Evolutionary conservation across 352 stramenopile genomes (phyloP).

Genomic region (Phytopythium mirpurense): DNA sequence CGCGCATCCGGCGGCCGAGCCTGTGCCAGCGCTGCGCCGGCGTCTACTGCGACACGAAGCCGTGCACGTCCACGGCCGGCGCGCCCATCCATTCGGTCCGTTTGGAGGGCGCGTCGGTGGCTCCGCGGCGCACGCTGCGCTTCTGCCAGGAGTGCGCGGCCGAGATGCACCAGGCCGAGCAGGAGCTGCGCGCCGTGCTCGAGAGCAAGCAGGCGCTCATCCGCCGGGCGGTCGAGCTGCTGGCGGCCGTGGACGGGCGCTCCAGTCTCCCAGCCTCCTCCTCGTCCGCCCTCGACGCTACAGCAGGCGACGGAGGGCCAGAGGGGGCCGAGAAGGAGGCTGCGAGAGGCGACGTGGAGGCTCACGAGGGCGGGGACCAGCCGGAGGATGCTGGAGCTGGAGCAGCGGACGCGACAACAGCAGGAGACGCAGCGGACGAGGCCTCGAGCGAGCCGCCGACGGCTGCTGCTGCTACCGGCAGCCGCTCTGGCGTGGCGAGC

Average conservation of each 20-base stretch:
- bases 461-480: no score
- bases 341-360: no score
- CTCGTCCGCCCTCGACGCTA: no score
- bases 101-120: neutral
- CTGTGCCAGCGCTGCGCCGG: conserved; percentile 80
- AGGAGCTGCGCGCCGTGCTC: conserved; percentile 55
- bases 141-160: conserved; percentile 75
- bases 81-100: neutral
- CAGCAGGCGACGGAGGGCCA: no score
- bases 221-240: conserved; percentile 32
- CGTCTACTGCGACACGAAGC: conserved; percentile 74
- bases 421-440: conserved; percentile 4
- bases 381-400: no score
- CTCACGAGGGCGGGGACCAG: no score
- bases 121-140: conserved; percentile 28
- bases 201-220: conserved; percentile 63
- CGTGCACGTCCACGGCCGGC: conserved; percentile 49
- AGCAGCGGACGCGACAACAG: neutral
- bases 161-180: conserved; percentile 64
- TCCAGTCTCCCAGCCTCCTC: conserved; percentile 9
- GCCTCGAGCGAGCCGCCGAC: no score
- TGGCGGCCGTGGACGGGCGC: conserved; percentile 9
- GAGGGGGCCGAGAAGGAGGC: no score
- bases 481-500: no score
- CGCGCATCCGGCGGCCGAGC: conserved; percentile 49